Evolutionary conservation across 495 filamentous ascomycete genomes (phyloP).

Genomic region (Penicillium simplicissimum): DNA sequence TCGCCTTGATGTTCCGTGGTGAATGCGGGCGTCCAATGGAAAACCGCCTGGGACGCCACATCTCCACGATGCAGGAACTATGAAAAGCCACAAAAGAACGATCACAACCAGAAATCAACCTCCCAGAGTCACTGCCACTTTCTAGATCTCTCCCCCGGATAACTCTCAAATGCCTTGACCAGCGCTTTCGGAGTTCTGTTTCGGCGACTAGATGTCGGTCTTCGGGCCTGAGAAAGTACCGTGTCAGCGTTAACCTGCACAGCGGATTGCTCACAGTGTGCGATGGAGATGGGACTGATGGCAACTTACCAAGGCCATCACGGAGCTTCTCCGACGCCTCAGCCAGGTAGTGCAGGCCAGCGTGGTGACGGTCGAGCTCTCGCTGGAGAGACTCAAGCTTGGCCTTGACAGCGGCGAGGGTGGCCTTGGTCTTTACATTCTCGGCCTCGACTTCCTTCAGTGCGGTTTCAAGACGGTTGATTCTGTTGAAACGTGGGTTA

Average conservation of each 20-base stretch:
- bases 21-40: background rate
- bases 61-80: background rate
- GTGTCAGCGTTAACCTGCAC: background rate
- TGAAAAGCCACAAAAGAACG: background rate
- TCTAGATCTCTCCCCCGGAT: too few relatives aligned
- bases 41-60: background rate
- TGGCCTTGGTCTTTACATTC: background rate
- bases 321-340: background rate
- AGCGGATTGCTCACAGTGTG: background rate
- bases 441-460: background rate
- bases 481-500: background rate
- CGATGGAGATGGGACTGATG: background rate
- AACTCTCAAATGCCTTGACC: too few relatives aligned
- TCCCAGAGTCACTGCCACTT: background rate
- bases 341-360: background rate
- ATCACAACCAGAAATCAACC: background rate
- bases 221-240: background rate
- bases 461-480: background rate
- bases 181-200: background rate
- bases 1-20: background rate
- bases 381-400: constrained; percentile 2
- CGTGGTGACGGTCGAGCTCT: background rate
- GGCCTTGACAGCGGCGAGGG: background rate
- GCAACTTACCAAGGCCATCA: background rate
- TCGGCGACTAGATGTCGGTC: background rate